phyloP scores from a whole-genome alignment of 139 green algal genomes.

The Tetradesmus lagerheimii region DNA sequence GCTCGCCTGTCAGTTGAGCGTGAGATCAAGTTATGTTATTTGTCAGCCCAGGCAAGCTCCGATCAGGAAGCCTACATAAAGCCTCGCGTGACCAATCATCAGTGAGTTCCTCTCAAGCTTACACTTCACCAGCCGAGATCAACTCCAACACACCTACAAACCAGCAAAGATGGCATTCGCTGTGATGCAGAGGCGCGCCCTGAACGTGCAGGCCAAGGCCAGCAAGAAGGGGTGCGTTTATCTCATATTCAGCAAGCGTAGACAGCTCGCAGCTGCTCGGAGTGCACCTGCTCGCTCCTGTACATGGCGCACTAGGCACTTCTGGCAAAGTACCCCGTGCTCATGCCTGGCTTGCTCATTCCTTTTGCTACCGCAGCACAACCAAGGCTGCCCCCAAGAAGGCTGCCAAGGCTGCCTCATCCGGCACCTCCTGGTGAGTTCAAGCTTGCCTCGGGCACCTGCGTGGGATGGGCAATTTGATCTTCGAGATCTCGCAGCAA shows the following conservation, averaged over 20 bases:
- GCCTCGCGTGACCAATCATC: neutral
- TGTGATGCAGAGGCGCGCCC: neutral
- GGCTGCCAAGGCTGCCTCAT: conserved; percentile 5
- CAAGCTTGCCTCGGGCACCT: neutral
- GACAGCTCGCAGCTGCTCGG: neutral
- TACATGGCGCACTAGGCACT: neutral
- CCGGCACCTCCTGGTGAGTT: conserved; percentile 5
- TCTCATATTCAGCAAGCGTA: neutral
- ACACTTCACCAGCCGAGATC: neutral
- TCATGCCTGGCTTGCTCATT: neutral
- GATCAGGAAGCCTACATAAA: neutral
- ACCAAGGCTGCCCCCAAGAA: conserved; percentile 5
- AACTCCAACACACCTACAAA: conserved; percentile 16
- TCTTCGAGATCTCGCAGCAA: neutral
- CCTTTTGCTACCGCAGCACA: conserved; percentile 2
- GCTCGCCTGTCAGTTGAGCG: neutral
- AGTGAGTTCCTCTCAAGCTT: conserved; percentile 1
- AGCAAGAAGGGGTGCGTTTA: conserved; percentile 34
- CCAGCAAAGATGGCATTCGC: conserved; percentile 36
- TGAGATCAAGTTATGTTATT: conserved; percentile 7
- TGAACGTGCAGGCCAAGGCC: conserved; percentile 37
- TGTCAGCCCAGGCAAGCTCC: neutral
- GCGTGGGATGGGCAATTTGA: neutral
- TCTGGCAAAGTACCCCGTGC: neutral
- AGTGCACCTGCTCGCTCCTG: neutral